phyloP scores from a whole-genome alignment of 179 eudicot species.

The Corrigiola litoralis region DNA sequence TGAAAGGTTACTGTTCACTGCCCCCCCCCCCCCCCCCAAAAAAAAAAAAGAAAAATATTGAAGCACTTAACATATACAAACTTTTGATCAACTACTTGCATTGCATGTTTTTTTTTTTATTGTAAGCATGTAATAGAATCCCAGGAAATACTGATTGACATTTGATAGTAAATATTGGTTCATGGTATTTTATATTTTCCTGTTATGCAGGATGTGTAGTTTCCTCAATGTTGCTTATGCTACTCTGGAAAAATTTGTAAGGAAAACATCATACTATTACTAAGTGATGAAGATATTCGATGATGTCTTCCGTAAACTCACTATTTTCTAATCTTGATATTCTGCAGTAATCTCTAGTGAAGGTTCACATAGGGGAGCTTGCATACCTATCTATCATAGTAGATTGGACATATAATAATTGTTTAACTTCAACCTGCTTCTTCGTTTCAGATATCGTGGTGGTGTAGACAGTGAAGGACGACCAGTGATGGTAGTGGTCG shows the following conservation, averaged over 20 bases:
- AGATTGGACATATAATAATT: background rate
- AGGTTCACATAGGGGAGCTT: conserved; percentile 9
- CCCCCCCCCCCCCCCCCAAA: background rate
- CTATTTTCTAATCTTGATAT: background rate
- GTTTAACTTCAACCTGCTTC: conserved; percentile 3
- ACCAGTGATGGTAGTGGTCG: conserved; percentile 97
- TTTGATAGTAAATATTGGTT: background rate
- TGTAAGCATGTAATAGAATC: no score
- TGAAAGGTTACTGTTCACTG: conserved; percentile 5
- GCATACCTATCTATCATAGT: conserved; percentile 9
- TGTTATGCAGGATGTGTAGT: no score
- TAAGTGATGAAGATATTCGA: background rate
- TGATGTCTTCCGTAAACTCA: background rate
- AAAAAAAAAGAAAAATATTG: background rate
- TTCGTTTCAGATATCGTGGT: conserved; percentile 74
- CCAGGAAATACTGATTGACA: background rate
- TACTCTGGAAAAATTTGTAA: background rate
- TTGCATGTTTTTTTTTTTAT: no score
- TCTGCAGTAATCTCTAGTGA: background rate
- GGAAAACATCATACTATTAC: no score
- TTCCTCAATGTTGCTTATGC: no score
- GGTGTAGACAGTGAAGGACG: conserved; percentile 96
- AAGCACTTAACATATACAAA: no score
- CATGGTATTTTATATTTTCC: no score
- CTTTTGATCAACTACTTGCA: no score